phyloP scores from a whole-genome alignment of 805 yeast genomes.

The Dipodascopsis uninucleata region DNA sequence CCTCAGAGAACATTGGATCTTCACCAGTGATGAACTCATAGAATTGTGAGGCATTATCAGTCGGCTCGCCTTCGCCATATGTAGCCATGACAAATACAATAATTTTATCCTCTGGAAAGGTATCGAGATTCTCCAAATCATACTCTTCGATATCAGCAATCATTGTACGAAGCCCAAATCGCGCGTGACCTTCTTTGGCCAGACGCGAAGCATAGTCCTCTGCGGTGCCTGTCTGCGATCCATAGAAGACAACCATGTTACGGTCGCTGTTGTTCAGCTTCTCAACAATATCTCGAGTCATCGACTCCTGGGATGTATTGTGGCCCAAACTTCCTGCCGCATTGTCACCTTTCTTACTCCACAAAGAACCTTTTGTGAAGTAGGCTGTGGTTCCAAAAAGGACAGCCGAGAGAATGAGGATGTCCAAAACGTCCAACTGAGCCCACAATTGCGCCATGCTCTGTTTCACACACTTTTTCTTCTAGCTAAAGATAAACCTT shows the following conservation, averaged over 20 bases:
- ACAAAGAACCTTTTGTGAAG: constrained; percentile 58
- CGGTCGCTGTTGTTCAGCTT: constrained; percentile 56
- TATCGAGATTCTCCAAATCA: constrained; percentile 73
- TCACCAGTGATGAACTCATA: constrained; percentile 58
- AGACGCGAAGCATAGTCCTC: constrained; percentile 93
- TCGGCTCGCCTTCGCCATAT: constrained; percentile 98
- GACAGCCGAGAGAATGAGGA: constrained; percentile 61
- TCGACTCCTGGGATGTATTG: constrained; percentile 15
- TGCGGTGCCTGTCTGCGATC: constrained; percentile 98
- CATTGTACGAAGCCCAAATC: constrained; percentile 78
- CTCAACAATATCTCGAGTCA: constrained; percentile 34
- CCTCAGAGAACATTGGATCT: constrained; percentile 48
- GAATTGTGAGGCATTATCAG: constrained; percentile 86
- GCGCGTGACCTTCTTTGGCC: constrained; percentile 79
- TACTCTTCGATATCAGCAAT: constrained; percentile 84
- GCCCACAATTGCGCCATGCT: constrained; percentile 78
- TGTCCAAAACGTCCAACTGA: constrained; percentile 64
- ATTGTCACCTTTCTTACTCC: constrained; percentile 38
- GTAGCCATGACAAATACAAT: constrained; percentile 82
- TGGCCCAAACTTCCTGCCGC: background rate
- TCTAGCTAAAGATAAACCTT: too few relatives aligned
- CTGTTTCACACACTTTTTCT: constrained; percentile 99
- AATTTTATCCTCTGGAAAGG: constrained; percentile 54
- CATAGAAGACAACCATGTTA: constrained; percentile 76
- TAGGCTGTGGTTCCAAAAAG: constrained; percentile 64